phyloP scores from a whole-genome alignment of 2,329 filamentous ascomycete species.

The Pseudogymnoascus sp. region DNA sequence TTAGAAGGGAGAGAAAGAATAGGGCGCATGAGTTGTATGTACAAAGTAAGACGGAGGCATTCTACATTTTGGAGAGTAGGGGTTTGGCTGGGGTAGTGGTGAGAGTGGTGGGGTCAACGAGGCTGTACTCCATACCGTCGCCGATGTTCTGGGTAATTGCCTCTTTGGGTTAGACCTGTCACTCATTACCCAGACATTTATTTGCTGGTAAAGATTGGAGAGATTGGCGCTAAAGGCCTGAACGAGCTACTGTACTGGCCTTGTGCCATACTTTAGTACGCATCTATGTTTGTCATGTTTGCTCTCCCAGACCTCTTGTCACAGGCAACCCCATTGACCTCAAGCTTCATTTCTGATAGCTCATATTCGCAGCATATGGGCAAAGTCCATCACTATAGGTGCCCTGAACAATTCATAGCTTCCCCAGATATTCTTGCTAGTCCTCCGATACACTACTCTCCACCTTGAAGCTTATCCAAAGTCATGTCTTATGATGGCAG shows the following conservation, averaged over 20 bases:
- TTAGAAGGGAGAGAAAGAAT: no score
- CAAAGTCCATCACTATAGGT: neutral
- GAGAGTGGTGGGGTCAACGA: neutral
- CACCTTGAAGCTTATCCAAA: neutral
- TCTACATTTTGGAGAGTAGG: neutral
- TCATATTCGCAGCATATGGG: neutral
- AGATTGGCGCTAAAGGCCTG: neutral
- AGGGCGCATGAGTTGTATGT: no score
- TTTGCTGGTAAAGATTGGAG: neutral
- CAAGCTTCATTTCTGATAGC: neutral
- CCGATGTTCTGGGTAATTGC: neutral
- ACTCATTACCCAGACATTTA: neutral
- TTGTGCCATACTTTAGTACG: neutral
- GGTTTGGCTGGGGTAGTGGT: neutral
- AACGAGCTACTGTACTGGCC: neutral
- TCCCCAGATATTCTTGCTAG: neutral
- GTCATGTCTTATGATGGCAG: slow-evolving; percentile 9
- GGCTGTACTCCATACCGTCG: neutral
- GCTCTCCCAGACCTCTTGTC: neutral
- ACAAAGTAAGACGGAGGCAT: neutral
- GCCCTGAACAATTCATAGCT: neutral
- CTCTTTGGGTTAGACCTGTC: neutral
- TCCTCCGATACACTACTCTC: neutral
- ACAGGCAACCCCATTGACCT: neutral
- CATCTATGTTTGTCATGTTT: neutral